These are phyloP conservation scores for Metschnikowia similis DNA, from an alignment of 805 yeast species.

Conservation along the genomic window DNA sequence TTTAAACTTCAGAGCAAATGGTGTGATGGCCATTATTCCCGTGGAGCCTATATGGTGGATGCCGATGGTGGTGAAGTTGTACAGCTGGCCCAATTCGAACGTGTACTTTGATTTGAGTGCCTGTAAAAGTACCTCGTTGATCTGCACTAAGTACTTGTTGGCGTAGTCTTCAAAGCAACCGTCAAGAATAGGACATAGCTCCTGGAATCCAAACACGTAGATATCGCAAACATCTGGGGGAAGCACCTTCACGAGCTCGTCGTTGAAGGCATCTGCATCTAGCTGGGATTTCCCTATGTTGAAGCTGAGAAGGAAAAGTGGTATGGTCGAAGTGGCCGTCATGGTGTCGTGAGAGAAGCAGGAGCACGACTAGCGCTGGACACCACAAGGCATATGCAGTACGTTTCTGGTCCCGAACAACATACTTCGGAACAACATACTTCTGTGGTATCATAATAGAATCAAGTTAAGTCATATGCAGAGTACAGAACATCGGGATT, in stretches of 20 bases:
- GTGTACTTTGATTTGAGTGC: slow-evolving; percentile 33
- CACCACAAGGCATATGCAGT: neutral
- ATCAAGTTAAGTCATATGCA: too few relatives aligned
- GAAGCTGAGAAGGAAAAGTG: slow-evolving; percentile 43
- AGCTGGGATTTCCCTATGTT: slow-evolving; percentile 52
- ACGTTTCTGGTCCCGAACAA: neutral
- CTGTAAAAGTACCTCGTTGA: slow-evolving; percentile 33
- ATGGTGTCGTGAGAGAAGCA: neutral
- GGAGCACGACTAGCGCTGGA: neutral
- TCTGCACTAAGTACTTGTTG: slow-evolving; percentile 29
- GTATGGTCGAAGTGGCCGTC: slow-evolving; percentile 9
- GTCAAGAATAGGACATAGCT: slow-evolving; percentile 53
- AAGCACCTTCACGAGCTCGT: slow-evolving; percentile 23
- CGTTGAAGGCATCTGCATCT: slow-evolving; percentile 26
- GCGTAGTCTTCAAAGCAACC: slow-evolving; percentile 43
- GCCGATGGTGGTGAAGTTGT: slow-evolving; percentile 40
- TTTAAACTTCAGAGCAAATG: slow-evolving; percentile 32
- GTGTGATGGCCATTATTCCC: slow-evolving; percentile 49
- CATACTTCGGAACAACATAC: neutral
- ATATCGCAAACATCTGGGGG: slow-evolving; percentile 40
- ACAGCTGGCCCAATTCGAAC: slow-evolving; percentile 10
- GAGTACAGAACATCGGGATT: too few relatives aligned
- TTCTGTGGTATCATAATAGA: too few relatives aligned
- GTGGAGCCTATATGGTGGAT: slow-evolving; percentile 52
- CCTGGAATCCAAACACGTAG: slow-evolving; percentile 65